A percentile compares a stretch with the other conserved stretches of the same genome.
Conservation (phyloP, 2,329 filamentous ascomycete genomes). For the Nemania bipapillata region DNA sequence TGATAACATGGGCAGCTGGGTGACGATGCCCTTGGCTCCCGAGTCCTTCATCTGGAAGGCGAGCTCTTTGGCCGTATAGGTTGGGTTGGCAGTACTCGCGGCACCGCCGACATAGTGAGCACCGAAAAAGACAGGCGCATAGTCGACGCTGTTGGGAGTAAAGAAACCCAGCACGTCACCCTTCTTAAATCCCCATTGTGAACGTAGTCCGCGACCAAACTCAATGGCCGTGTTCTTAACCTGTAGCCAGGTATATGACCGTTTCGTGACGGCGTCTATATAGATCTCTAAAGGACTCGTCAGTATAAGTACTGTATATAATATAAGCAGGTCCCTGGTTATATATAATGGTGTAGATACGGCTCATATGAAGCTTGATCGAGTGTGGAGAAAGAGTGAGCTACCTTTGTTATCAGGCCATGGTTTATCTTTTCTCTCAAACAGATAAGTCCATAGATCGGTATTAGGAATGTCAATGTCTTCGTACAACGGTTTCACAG, state of each 20-base stretch:
- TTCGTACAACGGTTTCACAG: slow-evolving; percentile 73
- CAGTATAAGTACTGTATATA: slow-evolving; percentile 14
- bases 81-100: slow-evolving; percentile 86
- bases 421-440: slow-evolving; percentile 72
- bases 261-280: slow-evolving; percentile 75
- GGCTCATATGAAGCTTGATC: not conserved
- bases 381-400: slow-evolving; percentile 24
- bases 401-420: slow-evolving; percentile 80
- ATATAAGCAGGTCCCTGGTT: not conserved
- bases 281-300: slow-evolving; percentile 71
- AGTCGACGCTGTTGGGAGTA: slow-evolving; percentile 88
- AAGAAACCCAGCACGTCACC: slow-evolving; percentile 86
- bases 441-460: slow-evolving; percentile 82
- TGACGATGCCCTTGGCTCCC: slow-evolving; percentile 77
- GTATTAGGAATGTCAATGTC: slow-evolving; percentile 75
- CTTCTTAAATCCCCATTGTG: slow-evolving; percentile 79
- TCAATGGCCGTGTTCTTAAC: slow-evolving; percentile 72
- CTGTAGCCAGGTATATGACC: slow-evolving; percentile 75
- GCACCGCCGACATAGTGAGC: slow-evolving; percentile 84
- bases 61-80: slow-evolving; percentile 85
- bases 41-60: slow-evolving; percentile 85
- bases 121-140: slow-evolving; percentile 79
- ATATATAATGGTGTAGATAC: not conserved
- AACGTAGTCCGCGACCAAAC: slow-evolving; percentile 84
- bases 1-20: slow-evolving; percentile 74